A percentile compares a stretch with the other conserved stretches of the same genome.
These are phyloP conservation scores for Cryptococcus deneoformans DNA, from an alignment of 1,284 basidiomycete species.

Conservation along the genomic window DNA sequence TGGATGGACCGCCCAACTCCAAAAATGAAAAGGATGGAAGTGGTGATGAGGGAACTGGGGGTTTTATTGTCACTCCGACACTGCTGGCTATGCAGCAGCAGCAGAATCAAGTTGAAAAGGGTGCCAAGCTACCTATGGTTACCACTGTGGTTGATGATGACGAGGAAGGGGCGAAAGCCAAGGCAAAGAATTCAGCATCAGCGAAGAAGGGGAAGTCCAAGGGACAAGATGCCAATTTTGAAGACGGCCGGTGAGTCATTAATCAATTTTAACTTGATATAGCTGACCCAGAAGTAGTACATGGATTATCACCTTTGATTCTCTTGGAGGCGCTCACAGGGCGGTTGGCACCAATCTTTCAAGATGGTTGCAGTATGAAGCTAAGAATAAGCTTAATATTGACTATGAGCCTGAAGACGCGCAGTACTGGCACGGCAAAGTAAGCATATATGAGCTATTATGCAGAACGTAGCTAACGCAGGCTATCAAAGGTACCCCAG, in stretches of 20 bases:
- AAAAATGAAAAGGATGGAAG: not conserved
- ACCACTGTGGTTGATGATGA: too few species aligned
- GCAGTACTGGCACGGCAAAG: conserved; percentile 26
- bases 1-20: not conserved
- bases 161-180: conserved; percentile 2
- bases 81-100: too few species aligned
- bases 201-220: conserved; percentile 6
- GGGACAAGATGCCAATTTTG: not conserved
- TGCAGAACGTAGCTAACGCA: conserved; percentile 2
- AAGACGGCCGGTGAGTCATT: conserved; percentile 19
- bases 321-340: conserved; percentile 67
- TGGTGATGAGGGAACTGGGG: too few species aligned
- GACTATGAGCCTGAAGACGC: conserved; percentile 49
- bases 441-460: conserved; percentile 42
- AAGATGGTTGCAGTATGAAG: conserved; percentile 73
- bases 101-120: conserved; percentile 1
- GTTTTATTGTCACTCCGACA: too few species aligned
- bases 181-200: not conserved
- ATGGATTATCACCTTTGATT: conserved; percentile 82
- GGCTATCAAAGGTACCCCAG: conserved; percentile 40
- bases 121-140: not conserved
- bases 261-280: not conserved
- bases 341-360: conserved; percentile 62
- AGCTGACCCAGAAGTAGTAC: conserved; percentile 53
- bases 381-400: conserved; percentile 66